These are phyloP conservation scores for Melanogaster broomeanus DNA, from an alignment of 768 basidiomycete genomes.

Conservation along the genomic window DNA sequence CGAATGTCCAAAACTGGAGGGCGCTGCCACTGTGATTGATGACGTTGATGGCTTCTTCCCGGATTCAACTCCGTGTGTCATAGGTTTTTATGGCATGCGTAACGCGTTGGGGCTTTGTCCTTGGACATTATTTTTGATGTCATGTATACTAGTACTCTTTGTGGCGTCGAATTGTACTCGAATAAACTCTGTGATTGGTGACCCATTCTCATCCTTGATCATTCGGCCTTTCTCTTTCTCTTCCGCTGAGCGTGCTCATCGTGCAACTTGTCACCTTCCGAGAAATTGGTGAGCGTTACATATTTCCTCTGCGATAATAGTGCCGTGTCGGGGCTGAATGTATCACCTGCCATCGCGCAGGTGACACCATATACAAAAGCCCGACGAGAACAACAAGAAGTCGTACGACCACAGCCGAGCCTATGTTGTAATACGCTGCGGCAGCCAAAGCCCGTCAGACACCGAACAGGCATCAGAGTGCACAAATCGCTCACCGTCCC, in stretches of 20 bases:
- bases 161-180: no score
- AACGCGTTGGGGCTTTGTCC: no score
- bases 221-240: conserved; percentile 54
- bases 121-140: no score
- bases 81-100: no score
- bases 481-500: conserved; percentile 70
- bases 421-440: conserved; percentile 92
- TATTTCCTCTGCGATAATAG: conserved; percentile 54
- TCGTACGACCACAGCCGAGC: conserved; percentile 83
- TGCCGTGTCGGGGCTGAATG: conserved; percentile 23
- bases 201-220: conserved; percentile 28
- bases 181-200: no score
- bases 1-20: no score
- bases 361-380: conserved; percentile 80
- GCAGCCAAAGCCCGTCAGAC: conserved; percentile 2
- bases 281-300: conserved; percentile 59
- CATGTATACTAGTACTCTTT: no score
- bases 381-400: conserved; percentile 68
- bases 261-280: conserved; percentile 46
- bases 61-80: no score
- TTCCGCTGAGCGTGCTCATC: conserved; percentile 36
- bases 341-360: conserved; percentile 21
- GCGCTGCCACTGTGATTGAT: no score
- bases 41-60: no score
- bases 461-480: background rate